These are phyloP conservation scores for Epithemia pelagica DNA, from an alignment of 108 stramenopile genomes.

Conservation along the genomic window DNA sequence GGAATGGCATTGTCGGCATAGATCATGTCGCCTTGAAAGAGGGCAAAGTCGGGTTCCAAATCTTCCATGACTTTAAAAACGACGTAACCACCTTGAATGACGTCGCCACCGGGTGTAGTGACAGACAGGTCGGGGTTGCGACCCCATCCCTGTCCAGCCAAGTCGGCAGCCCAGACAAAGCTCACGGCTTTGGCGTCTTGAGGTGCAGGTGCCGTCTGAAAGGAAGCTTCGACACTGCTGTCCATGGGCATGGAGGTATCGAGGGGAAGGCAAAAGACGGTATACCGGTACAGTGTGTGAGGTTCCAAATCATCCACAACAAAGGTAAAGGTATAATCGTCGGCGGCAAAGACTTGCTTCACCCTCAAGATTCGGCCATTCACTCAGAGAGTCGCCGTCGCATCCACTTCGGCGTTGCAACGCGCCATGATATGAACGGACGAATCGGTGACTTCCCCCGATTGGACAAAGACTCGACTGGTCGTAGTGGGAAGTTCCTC, in stretches of 20 bases:
- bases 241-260: no score
- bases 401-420: constrained; percentile 28
- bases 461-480: constrained; percentile 27
- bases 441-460: constrained; percentile 19
- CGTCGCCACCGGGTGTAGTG: constrained; percentile 16
- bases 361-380: constrained; percentile 4
- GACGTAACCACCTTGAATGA: no score
- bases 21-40: constrained; percentile 39
- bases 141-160: constrained; percentile 41
- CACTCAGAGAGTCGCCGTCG: constrained; percentile 17
- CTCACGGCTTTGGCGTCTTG: constrained; percentile 14
- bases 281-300: constrained; percentile 17
- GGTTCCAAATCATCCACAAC: constrained; percentile 16
- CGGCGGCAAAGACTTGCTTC: constrained; percentile 11
- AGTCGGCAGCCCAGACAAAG: constrained; percentile 33
- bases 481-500: constrained; percentile 39
- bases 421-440: constrained; percentile 28
- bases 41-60: constrained; percentile 33
- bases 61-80: constrained; percentile 36
- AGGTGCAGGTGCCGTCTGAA: constrained; percentile 21
- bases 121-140: constrained; percentile 33
- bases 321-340: constrained; percentile 31
- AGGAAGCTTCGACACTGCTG: constrained; percentile 29
- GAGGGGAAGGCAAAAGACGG: constrained; percentile 17
- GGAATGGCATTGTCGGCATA: constrained; percentile 32